These are phyloP conservation scores for Claviceps purpurea DNA, from an alignment of 2,329 filamentous ascomycete genomes.

Conservation along the genomic window DNA sequence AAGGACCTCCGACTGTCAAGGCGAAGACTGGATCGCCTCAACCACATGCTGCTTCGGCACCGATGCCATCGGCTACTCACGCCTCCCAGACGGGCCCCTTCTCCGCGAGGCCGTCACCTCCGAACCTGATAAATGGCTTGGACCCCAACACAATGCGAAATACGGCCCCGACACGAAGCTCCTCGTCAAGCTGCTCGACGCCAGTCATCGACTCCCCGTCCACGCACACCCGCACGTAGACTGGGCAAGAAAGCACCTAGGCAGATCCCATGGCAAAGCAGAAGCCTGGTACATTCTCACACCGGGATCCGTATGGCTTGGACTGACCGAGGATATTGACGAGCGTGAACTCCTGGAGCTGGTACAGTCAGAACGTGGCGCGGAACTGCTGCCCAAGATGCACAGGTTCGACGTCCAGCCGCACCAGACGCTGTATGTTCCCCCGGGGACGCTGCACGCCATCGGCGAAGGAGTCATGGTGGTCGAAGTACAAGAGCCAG, in stretches of 20 bases:
- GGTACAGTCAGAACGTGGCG: slow-evolving; percentile 6
- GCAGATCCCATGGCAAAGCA: slow-evolving; percentile 10
- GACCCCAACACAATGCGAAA: slow-evolving; percentile 7
- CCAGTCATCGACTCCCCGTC: slow-evolving; percentile 10
- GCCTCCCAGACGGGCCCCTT: slow-evolving; percentile 7
- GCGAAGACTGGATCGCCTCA: slow-evolving; percentile 12
- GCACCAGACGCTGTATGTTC: slow-evolving; percentile 11
- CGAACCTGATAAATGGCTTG: slow-evolving; percentile 10
- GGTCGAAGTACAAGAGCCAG: slow-evolving; percentile 10
- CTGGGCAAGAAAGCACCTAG: slow-evolving; percentile 10
- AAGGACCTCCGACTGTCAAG: slow-evolving; percentile 2
- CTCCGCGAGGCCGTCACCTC: slow-evolving; percentile 8
- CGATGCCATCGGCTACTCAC: slow-evolving; percentile 6
- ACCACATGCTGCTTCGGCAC: slow-evolving; percentile 10
- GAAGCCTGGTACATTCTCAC: slow-evolving; percentile 12
- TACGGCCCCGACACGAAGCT: slow-evolving; percentile 10
- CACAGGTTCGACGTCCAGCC: slow-evolving; percentile 8
- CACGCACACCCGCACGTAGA: slow-evolving; percentile 11
- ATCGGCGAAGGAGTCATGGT: slow-evolving; percentile 11
- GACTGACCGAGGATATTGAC: slow-evolving; percentile 8
- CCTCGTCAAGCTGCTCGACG: slow-evolving; percentile 12
- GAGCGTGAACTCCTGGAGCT: slow-evolving; percentile 4
- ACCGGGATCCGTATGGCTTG: slow-evolving; percentile 7
- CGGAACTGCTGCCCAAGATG: slow-evolving; percentile 7
- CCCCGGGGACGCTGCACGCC: slow-evolving; percentile 10